These are phyloP conservation scores for Saccharomycopsis capsularis DNA, from an alignment of 805 yeast species.

Conservation along the genomic window DNA sequence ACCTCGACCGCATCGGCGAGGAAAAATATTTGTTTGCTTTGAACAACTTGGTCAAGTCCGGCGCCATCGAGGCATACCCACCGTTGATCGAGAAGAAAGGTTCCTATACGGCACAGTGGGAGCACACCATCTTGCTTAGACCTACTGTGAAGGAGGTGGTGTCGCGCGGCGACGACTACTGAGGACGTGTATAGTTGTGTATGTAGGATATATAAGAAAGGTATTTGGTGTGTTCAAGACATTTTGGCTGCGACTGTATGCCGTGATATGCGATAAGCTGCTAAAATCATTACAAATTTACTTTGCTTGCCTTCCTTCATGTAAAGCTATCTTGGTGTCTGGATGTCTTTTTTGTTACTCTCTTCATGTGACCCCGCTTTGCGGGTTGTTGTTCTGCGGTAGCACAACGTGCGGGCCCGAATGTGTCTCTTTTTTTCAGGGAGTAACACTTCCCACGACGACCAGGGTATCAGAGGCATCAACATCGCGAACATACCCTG, in stretches of 20 bases:
- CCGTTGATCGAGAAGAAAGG: slow-evolving; percentile 83
- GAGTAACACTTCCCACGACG: no score
- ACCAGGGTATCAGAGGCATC: no score
- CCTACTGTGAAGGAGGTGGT: slow-evolving; percentile 92
- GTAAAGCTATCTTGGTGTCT: no score
- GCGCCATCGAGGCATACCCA: slow-evolving; percentile 88
- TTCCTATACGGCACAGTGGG: slow-evolving; percentile 91
- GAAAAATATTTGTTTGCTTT: slow-evolving; percentile 85
- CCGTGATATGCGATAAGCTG: no score
- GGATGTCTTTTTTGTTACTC: not conserved
- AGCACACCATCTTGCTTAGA: slow-evolving; percentile 86
- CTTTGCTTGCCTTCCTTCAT: no score
- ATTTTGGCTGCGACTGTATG: not conserved
- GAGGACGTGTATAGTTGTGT: not conserved
- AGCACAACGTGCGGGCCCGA: no score
- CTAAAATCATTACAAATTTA: no score
- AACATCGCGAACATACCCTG: no score
- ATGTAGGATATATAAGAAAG: not conserved
- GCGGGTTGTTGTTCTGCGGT: no score
- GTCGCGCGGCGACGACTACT: slow-evolving; percentile 92
- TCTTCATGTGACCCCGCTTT: no score
- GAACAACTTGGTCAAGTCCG: slow-evolving; percentile 76
- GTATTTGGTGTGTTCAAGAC: no score
- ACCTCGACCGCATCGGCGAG: slow-evolving; percentile 85
- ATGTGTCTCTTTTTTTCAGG: no score